Evolutionary conservation across 371 early-diverging fungal species (phyloP).

Genomic region (Fennellomyces sp.): DNA sequence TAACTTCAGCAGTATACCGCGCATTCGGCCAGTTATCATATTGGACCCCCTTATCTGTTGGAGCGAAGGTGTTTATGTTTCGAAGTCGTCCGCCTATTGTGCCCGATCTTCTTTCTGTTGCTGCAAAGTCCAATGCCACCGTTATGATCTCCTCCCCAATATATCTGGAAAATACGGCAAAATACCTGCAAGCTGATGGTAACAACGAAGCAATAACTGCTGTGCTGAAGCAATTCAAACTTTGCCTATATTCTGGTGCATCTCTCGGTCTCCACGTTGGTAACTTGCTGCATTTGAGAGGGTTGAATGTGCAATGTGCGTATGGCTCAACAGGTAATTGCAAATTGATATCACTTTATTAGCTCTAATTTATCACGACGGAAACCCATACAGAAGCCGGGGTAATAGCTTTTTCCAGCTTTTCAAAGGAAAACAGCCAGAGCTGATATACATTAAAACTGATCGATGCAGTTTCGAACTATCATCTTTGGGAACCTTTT

Average conservation of each 20-base stretch:
- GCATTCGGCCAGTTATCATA: background rate
- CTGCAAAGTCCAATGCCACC: background rate
- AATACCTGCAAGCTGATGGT: too few relatives aligned
- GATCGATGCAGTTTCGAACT: too few relatives aligned
- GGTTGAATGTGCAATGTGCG: conserved; percentile 2
- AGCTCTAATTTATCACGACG: too few relatives aligned
- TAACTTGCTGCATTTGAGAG: background rate
- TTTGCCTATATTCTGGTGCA: conserved; percentile 5
- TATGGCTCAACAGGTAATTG: conserved; percentile 14
- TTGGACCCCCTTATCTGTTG: background rate
- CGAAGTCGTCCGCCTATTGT: too few relatives aligned
- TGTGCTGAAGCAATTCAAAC: background rate
- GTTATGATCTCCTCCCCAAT: background rate
- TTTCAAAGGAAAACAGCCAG: too few relatives aligned
- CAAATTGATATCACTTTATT: too few relatives aligned
- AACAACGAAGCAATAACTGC: background rate
- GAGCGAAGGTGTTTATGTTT: too few relatives aligned
- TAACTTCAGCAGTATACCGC: too few relatives aligned
- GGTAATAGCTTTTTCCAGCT: too few relatives aligned
- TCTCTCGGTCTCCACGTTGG: background rate
- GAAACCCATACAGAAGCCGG: too few relatives aligned
- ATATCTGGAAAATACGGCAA: background rate
- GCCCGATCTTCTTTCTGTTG: background rate
- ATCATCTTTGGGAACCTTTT: conserved; percentile 4
- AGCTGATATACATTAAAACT: too few relatives aligned